A percentile compares a stretch with the other conserved stretches of the same genome.
Conservation (phyloP, 2,329 filamentous ascomycete genomes). For the Aspergillus unguis region DNA sequence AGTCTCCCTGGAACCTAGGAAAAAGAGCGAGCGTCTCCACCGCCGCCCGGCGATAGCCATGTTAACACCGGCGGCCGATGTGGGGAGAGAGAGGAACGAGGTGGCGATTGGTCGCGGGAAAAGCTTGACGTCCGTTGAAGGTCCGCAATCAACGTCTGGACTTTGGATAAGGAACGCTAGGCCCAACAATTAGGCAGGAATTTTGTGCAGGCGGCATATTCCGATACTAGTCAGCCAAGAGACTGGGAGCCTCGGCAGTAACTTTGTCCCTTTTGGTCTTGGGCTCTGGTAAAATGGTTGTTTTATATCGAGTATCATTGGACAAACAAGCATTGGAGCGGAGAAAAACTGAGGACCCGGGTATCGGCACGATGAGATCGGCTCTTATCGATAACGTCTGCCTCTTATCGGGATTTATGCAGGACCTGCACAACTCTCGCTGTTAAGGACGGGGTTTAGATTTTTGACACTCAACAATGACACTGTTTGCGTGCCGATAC, state of each 20-base stretch:
- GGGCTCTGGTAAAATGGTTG: too few species aligned
- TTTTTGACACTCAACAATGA: too few species aligned
- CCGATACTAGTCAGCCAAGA: not conserved
- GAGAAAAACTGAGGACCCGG: too few species aligned
- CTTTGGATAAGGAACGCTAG: too few species aligned
- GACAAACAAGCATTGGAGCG: not conserved
- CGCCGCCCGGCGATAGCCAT: constrained; percentile 4
- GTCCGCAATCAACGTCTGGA: not conserved
- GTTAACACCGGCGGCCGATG: constrained; percentile 10
- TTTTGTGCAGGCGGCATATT: constrained; percentile 2
- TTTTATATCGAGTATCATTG: not conserved
- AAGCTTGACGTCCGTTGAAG: constrained; percentile 6
- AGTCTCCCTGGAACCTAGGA: not conserved
- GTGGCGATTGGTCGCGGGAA: constrained; percentile 3
- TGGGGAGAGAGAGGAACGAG: not conserved
- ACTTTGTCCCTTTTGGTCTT: too few species aligned
- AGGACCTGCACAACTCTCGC: not conserved
- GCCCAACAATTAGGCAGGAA: not conserved
- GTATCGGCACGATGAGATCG: not conserved
- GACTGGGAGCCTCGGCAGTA: too few species aligned
- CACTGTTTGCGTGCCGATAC: not conserved
- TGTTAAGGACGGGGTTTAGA: not conserved
- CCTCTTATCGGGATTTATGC: not conserved
- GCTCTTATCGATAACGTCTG: not conserved
- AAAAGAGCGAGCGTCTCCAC: not conserved